Base-by-base conservation (phyloP, 2,329 filamentous ascomycete species). In the Nigrospora sphaerica region DNA sequence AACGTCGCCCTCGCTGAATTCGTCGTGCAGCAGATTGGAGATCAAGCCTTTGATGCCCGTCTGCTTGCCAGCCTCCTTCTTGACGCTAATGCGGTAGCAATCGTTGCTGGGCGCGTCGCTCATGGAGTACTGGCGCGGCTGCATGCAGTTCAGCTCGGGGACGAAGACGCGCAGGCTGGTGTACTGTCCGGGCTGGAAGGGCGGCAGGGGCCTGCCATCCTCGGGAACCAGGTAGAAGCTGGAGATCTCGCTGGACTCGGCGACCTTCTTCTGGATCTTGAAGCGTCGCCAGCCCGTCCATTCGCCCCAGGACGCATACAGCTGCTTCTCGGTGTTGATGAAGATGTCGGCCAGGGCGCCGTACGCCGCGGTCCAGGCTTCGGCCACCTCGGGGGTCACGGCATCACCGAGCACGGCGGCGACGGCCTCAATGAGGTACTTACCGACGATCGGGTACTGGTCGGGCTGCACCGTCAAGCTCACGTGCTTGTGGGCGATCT, bases 401-500 rank as follows among this genome's bases (percentile, higher is more conserved):
- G 79, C 85, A 34, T 75, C 74, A 2, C 85, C 85, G 0, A 91
- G 74, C 0, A 90, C 80, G 32, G 75, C 62, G 12, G 75, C 77
- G 65, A 91, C 85, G 2, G 86, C 83, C 42, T 73, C 75, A 16
- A 91, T 71, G 2, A 91, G 73, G 60, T 82, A 74, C 52, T 78
- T 74, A 37, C 83, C 86, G 2, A 91, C 86, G 32, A 88, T 75
- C 44, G 72, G 66, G 61, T 91, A 91, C 45, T 89, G 81, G 18
- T 81, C 83, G 0, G 86, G 74, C 52, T 72, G 68, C 57, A 91
- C 77, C 59, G 78, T 80, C n/a, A 91, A 73, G 1, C 80, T 85
- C 19, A 75, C 84, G 59, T 91, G 86, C 68, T 89, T 90, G 57
- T 89, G 80, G 47, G 82, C 83, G 53, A 92, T 89, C 56, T 83